Base-by-base conservation (phyloP, 106 monocot genomes). In the Platanthera guangdongensis region DNA sequence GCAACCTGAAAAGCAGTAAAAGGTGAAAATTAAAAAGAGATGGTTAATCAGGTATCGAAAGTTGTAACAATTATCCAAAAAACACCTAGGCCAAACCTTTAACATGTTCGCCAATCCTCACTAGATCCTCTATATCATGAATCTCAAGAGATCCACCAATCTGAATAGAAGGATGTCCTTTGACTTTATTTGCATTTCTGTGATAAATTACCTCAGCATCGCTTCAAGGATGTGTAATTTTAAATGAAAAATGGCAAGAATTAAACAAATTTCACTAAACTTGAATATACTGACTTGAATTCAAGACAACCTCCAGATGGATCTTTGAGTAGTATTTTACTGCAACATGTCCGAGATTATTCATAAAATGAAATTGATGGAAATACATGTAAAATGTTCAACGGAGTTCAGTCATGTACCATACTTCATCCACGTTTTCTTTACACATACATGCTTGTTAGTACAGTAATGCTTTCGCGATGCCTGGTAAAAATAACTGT, bases 101-200 rank as follows among this genome's bases (percentile, higher is more conserved):
- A 15, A 92, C 85, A 39, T 68, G 79, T 30, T 28, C 83, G 49
- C 99, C 99, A 81, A 99, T 70, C 82, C 82, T 99, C 18, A 92
- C 94, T 51, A 92, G 92, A 78, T 99, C 94, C 86, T 99, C 94
- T 57, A 99, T 94, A 79, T 99, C 99, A 84, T 94, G 92, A 84
- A 92, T 85, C 84, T 99, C 94, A 84, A 90, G 52, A 57, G 72
- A 78, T 25, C 92, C 99, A 76, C 92, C 94, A 82, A 81, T 92
- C 80, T 94, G 92, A 78, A 99, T 75, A 53, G 88, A 92, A 77
- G 84, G 82, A 83, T 99, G 94, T 14, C 72, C 68, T 82, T 85
- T 94, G 68, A 99, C 77, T 87, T 92, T 99, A 57, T 94, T 62
- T 72, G 87, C 90, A 81, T 94, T 94, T 85, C 99, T 99, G 87